These are phyloP conservation scores for Sporothrix brunneoviolacea DNA, from an alignment of 2,329 filamentous ascomycete genomes.

Conservation along the genomic window DNA sequence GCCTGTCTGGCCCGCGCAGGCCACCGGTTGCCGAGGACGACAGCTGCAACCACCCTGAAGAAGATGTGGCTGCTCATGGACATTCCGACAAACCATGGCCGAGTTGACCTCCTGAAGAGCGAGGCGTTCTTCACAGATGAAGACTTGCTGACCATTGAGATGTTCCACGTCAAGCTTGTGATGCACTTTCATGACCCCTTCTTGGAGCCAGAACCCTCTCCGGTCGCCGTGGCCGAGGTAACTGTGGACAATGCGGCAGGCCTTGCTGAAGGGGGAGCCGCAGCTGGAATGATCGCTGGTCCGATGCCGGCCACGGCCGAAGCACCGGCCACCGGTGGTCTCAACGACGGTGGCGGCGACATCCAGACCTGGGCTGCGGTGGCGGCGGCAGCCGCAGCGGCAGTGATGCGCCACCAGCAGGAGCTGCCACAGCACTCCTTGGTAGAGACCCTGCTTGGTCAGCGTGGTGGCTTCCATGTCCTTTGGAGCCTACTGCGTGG, in stretches of 20 bases:
- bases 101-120: conserved; percentile 47
- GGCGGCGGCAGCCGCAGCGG: not conserved
- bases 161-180: conserved; percentile 66
- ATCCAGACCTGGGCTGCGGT: not conserved
- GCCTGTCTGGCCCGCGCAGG: conserved; percentile 51
- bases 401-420: not conserved
- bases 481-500: conserved; percentile 56
- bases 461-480: conserved; percentile 43
- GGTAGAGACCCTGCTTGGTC: conserved; percentile 53
- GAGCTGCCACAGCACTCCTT: conserved; percentile 24
- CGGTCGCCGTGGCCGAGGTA: not conserved
- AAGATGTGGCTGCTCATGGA: conserved; percentile 72
- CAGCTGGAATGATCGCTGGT: too few relatives aligned
- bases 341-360: too few relatives aligned
- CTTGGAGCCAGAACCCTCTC: conserved; percentile 41
- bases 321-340: too few relatives aligned
- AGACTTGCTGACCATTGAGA: conserved; percentile 55
- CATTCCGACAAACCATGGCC: conserved; percentile 47
- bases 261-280: too few relatives aligned
- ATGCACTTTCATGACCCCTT: conserved; percentile 62
- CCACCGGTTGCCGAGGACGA: conserved; percentile 43
- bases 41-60: conserved; percentile 36
- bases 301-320: too few relatives aligned
- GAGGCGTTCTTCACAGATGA: conserved; percentile 46
- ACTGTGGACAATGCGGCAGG: too few relatives aligned